Base-by-base conservation (phyloP, 2,329 filamentous ascomycete genomes). In the Hyphodiscus sp. region DNA sequence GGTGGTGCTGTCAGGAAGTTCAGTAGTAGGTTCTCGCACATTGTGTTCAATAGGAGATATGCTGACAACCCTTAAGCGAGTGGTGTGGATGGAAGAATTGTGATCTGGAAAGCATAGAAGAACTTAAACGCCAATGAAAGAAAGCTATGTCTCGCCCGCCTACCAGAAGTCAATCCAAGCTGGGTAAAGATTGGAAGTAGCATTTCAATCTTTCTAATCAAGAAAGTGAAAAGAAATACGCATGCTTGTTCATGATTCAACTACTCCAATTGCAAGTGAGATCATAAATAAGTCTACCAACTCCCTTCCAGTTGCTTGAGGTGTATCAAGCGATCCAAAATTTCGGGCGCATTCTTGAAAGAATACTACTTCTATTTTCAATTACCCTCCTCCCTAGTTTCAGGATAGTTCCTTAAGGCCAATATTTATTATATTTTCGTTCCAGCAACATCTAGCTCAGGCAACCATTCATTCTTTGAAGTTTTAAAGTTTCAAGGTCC, bases 71-170 rank as follows among this genome's bases (percentile, higher is more conserved):
- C 63, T 58, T 65, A 3, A 91, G 87, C 87, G 60, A 91, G 85
- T 69, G 89, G 89, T 61, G 87, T 94, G 51, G 89, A 94, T 69
- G 89, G 89, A 58, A 82, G 89, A 65, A 76, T 94, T 62, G 88
- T 92, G 49, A 82, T 94, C 62, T 94, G 88, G 88, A 78, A 77
- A 60, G 75, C 77, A 49, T 90, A 82, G 68, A 61, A 46, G 16
- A 53, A 59, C 46, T 60, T 7, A 30, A 18, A 45, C 51, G 53
- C 54, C 30, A 57, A 60, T 58, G 48, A 19, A 49, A 20, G 26
- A 41, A 50, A 33, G 49, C 60, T 57, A 51, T 49, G 50, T 44
- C 46, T 41, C 18, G 16, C 47, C 33, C 41, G 23, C 23, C 23
- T 26, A 4, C 51, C 54, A 45, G 52, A 33, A 23, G 43, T 29